phyloP scores from a whole-genome alignment of 306 rosid genomes.

The Trifolium dubium region DNA sequence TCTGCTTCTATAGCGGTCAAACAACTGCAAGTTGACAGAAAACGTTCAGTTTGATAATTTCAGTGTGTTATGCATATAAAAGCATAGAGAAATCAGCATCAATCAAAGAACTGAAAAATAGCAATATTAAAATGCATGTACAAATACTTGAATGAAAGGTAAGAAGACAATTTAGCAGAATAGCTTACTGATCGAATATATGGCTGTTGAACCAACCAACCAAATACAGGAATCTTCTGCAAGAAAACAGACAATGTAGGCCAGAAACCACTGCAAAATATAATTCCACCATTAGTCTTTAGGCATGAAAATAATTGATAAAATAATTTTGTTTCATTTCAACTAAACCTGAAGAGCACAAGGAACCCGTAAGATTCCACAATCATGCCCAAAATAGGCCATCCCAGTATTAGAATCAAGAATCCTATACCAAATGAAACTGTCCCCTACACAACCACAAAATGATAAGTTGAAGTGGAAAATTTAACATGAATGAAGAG shows the following conservation, averaged over 20 bases:
- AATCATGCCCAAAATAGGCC: slow-evolving; percentile 97
- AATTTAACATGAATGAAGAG: slow-evolving; percentile 12
- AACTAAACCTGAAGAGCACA: slow-evolving; percentile 80
- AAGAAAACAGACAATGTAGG: slow-evolving; percentile 93
- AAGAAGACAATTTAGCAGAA: slow-evolving; percentile 30
- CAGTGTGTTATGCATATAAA: slow-evolving; percentile 17
- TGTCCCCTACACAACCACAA: slow-evolving; percentile 65
- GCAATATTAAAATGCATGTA: slow-evolving; percentile 7
- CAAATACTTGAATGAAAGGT: neutral
- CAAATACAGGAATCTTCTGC: slow-evolving; percentile 93
- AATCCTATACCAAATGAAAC: slow-evolving; percentile 92
- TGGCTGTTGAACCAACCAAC: slow-evolving; percentile 94
- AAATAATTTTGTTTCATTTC: slow-evolving; percentile 26
- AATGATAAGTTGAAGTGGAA: slow-evolving; percentile 8
- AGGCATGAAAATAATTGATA: slow-evolving; percentile 26
- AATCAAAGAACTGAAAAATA: neutral
- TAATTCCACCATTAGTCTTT: slow-evolving; percentile 47
- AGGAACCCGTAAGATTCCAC: slow-evolving; percentile 92
- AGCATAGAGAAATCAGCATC: slow-evolving; percentile 11
- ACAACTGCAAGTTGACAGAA: slow-evolving; percentile 59
- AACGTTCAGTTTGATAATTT: slow-evolving; percentile 17
- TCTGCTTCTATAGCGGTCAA: slow-evolving; percentile 82
- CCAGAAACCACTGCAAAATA: slow-evolving; percentile 93
- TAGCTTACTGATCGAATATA: slow-evolving; percentile 77
- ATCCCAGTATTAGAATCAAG: slow-evolving; percentile 83